Conservation (phyloP, 805 yeast species). For the Zygosaccharomyces rouxii region DNA sequence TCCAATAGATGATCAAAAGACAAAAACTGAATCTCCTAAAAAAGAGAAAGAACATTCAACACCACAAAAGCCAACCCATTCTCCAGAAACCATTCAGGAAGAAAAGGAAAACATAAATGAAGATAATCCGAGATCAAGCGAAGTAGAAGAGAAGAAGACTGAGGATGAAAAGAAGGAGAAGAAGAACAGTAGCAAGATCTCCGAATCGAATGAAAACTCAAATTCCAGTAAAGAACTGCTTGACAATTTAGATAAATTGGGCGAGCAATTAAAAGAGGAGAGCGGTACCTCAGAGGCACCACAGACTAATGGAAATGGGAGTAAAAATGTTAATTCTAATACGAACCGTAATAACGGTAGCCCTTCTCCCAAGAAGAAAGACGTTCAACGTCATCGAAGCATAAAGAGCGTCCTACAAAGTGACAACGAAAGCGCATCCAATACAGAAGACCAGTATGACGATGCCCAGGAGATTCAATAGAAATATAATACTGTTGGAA, state of each 20-base stretch:
- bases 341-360: background rate
- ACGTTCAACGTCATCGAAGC: background rate
- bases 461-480: constrained; percentile 20
- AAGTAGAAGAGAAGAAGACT: background rate
- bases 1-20: background rate
- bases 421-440: constrained; percentile 9
- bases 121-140: background rate
- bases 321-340: background rate
- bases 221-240: constrained; percentile 3
- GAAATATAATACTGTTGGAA: background rate
- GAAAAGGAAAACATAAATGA: background rate
- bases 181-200: background rate
- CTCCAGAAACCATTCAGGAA: background rate
- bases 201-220: background rate
- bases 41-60: background rate
- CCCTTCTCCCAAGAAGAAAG: background rate
- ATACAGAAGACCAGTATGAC: constrained; percentile 15
- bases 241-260: constrained; percentile 3
- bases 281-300: background rate
- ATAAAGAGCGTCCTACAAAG: background rate
- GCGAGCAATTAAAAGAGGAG: constrained; percentile 6
- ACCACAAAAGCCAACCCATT: background rate
- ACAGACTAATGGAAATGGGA: background rate
- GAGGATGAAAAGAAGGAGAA: background rate
- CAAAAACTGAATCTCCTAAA: background rate